A percentile compares a stretch with the other conserved stretches of the same genome.
Evolutionary conservation across 371 early-diverging fungal genomes (phyloP).

Genomic region (Rhizopus delemar): DNA sequence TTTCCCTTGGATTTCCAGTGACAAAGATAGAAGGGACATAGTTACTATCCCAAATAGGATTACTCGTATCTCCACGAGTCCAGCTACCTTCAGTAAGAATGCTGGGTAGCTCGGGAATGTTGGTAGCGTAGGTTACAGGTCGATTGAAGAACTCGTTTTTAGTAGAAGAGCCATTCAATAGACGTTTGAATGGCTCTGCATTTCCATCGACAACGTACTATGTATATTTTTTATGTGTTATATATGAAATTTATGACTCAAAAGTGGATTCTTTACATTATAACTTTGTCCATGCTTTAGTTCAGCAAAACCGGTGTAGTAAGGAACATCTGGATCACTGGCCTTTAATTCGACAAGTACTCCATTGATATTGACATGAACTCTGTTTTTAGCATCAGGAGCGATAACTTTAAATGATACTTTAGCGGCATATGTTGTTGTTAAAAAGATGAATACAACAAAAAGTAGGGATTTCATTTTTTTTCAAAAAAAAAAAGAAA

Average conservation of each 20-base stretch:
- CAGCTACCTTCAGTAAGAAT: conserved; percentile 45
- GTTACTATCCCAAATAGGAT: conserved; percentile 53
- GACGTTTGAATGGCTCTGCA: conserved; percentile 50
- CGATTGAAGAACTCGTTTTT: conserved; percentile 55
- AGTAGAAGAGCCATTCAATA: conserved; percentile 40
- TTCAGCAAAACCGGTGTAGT: conserved; percentile 51
- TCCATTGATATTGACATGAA: conserved; percentile 51
- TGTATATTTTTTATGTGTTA: not conserved
- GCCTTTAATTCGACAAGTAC: conserved; percentile 34
- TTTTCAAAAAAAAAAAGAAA: conserved; percentile 8
- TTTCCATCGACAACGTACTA: conserved; percentile 51
- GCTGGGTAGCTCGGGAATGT: conserved; percentile 54
- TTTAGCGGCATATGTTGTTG: conserved; percentile 24
- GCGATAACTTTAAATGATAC: conserved; percentile 55
- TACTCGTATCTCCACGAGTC: conserved; percentile 36
- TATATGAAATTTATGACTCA: not conserved
- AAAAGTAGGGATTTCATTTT: conserved; percentile 31
- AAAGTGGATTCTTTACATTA: conserved; percentile 31
- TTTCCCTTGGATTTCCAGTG: conserved; percentile 28
- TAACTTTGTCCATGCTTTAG: conserved; percentile 39
- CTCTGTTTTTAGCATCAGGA: conserved; percentile 37
- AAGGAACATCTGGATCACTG: conserved; percentile 49
- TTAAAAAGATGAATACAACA: conserved; percentile 20
- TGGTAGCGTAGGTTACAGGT: conserved; percentile 52
- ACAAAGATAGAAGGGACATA: conserved; percentile 58